A percentile compares a stretch with the other conserved stretches of the same genome.
Conservation (phyloP, 306 rosid genomes). For the Cucumis cinereus region DNA sequence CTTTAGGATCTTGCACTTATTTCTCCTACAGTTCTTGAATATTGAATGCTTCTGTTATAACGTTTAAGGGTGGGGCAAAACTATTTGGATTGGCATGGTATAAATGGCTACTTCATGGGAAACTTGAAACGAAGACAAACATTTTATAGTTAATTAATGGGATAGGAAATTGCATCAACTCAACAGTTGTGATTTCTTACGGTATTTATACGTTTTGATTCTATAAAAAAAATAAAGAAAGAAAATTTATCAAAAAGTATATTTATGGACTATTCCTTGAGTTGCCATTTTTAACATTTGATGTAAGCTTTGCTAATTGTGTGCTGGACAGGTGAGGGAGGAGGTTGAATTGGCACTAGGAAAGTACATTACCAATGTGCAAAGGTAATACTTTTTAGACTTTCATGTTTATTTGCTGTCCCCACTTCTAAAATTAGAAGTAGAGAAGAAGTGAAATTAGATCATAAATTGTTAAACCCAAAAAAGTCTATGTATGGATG, state of each 20-base stretch:
- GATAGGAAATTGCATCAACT: not conserved
- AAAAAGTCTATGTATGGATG: not conserved
- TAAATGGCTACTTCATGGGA: not conserved
- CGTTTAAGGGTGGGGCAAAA: not conserved
- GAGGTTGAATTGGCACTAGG: constrained; percentile 79
- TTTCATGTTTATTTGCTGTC: not conserved
- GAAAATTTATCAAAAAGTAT: not conserved
- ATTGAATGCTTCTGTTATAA: not conserved
- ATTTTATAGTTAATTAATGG: not conserved
- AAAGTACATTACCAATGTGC: constrained; percentile 54
- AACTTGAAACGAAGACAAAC: not conserved
- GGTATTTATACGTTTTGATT: not conserved
- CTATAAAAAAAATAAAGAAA: too few relatives aligned
- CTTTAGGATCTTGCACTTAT: not conserved
- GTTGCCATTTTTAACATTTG: not conserved
- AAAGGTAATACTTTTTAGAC: constrained; percentile 34
- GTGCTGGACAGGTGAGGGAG: constrained; percentile 72
- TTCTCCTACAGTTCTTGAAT: not conserved
- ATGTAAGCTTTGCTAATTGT: constrained; percentile 10
- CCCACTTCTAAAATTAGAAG: not conserved
- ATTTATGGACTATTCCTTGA: not conserved
- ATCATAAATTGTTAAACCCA: not conserved
- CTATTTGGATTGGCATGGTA: not conserved
- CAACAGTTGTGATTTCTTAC: not conserved
- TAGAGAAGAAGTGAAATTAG: not conserved